Conservation (phyloP, 352 stramenopile genomes). For the Globisporangium emineosum region DNA sequence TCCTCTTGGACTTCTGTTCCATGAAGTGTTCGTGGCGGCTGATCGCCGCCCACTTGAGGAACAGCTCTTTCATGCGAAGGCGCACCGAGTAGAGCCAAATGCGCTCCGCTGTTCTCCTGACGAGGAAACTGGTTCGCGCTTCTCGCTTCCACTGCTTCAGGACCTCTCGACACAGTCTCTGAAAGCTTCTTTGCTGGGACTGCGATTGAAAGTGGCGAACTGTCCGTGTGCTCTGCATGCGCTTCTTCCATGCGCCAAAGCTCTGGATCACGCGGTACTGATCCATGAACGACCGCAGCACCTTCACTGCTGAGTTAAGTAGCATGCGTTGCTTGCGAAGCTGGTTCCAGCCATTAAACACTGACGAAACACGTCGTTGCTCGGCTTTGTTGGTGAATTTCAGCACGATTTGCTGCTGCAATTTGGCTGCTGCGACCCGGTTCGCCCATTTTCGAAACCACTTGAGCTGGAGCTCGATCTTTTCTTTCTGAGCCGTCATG, state of each 20-base stretch:
- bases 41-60: slow-evolving; percentile 28
- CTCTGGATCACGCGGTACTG: slow-evolving; percentile 16
- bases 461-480: not conserved
- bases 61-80: slow-evolving; percentile 28
- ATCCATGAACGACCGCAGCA: not conserved
- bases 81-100: slow-evolving; percentile 44
- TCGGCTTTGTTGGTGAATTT: not conserved
- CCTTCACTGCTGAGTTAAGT: not conserved
- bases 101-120: slow-evolving; percentile 30
- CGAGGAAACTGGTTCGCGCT: slow-evolving; percentile 21
- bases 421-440: not conserved
- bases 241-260: slow-evolving; percentile 23
- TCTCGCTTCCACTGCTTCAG: slow-evolving; percentile 26
- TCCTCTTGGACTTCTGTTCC: slow-evolving; percentile 22
- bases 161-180: slow-evolving; percentile 7
- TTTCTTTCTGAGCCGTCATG: not conserved
- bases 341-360: slow-evolving; percentile 1
- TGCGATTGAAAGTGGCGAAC: slow-evolving; percentile 23
- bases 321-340: not conserved
- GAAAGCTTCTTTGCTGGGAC: not conserved
- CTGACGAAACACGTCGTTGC: not conserved
- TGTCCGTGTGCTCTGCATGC: slow-evolving; percentile 12
- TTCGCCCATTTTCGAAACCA: slow-evolving; percentile 4
- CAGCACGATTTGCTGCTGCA: not conserved
- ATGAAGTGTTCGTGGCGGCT: slow-evolving; percentile 3